A percentile compares a stretch with the other conserved stretches of the same genome.
These are phyloP conservation scores for Vicia faba DNA, from an alignment of 306 rosid species.

Conservation along the genomic window DNA sequence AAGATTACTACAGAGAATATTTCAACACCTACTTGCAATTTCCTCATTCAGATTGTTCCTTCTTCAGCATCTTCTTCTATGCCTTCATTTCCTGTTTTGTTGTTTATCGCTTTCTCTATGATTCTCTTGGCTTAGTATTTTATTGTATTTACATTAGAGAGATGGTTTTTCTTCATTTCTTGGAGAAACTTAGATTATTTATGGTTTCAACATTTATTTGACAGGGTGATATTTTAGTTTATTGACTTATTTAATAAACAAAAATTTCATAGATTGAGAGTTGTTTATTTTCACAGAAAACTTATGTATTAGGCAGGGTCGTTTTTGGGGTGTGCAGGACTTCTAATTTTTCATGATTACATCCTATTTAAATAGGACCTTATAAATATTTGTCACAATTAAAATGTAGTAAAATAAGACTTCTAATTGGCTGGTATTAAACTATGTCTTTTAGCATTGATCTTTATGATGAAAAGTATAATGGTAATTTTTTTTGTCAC, in stretches of 20 bases:
- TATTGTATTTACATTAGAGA: slow-evolving; percentile 46
- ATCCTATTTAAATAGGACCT: too few species aligned
- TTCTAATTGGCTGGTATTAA: too few species aligned
- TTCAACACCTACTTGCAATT: slow-evolving; percentile 80
- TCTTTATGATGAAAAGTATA: too few species aligned
- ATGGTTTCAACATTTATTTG: slow-evolving; percentile 25
- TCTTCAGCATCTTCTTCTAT: slow-evolving; percentile 53
- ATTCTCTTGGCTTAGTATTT: slow-evolving; percentile 50
- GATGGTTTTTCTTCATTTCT: slow-evolving; percentile 1
- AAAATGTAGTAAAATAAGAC: too few species aligned
- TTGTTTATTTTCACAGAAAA: slow-evolving; percentile 14
- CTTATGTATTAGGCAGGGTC: too few species aligned
- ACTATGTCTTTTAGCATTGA: too few species aligned
- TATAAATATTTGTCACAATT: too few species aligned
- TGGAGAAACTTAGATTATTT: neutral
- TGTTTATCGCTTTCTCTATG: slow-evolving; percentile 34
- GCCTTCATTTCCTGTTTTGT: slow-evolving; percentile 40
- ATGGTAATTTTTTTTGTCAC: too few species aligned
- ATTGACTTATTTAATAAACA: slow-evolving; percentile 25
- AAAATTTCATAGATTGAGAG: neutral
- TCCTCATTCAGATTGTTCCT: slow-evolving; percentile 63
- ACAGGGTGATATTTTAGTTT: slow-evolving; percentile 31
- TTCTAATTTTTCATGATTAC: too few species aligned
- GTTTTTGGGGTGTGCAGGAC: too few species aligned
- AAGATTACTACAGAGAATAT: slow-evolving; percentile 55